These are phyloP conservation scores for Colletotrichum agaves DNA, from an alignment of 2,329 filamentous ascomycete species.

Conservation along the genomic window DNA sequence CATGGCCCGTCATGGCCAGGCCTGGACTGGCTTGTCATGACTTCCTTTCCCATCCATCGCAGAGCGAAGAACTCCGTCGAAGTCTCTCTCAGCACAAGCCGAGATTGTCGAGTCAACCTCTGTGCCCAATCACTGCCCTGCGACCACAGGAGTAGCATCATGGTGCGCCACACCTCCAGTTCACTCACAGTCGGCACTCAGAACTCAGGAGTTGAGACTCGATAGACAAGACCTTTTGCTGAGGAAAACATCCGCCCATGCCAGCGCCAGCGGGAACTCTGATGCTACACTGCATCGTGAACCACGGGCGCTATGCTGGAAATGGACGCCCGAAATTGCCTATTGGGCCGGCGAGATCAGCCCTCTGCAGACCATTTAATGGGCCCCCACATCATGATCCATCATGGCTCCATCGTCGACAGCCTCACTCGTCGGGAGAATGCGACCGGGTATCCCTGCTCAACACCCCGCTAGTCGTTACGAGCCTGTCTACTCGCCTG, in stretches of 20 bases:
- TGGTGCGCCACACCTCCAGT: slow-evolving; percentile 19
- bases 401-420: slow-evolving; percentile 40
- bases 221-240: background rate
- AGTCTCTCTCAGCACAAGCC: slow-evolving; percentile 7
- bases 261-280: background rate
- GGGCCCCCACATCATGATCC: slow-evolving; percentile 34
- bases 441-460: slow-evolving; percentile 42
- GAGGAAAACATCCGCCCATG: background rate
- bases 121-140: slow-evolving; percentile 2
- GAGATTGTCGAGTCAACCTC: slow-evolving; percentile 17
- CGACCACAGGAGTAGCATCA: slow-evolving; percentile 18
- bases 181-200: background rate
- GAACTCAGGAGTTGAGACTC: background rate
- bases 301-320: slow-evolving; percentile 32
- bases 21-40: slow-evolving; percentile 17
- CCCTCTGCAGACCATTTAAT: slow-evolving; percentile 32
- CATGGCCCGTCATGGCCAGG: slow-evolving; percentile 12
- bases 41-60: slow-evolving; percentile 6
- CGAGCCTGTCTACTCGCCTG: slow-evolving; percentile 45
- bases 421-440: slow-evolving; percentile 48
- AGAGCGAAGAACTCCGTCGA: slow-evolving; percentile 14
- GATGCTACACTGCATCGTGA: slow-evolving; percentile 36
- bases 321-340: slow-evolving; percentile 32
- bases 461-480: slow-evolving; percentile 39
- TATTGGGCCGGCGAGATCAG: slow-evolving; percentile 38